phyloP scores from a whole-genome alignment of 768 basidiomycete genomes.

The Hericium rajendrae region DNA sequence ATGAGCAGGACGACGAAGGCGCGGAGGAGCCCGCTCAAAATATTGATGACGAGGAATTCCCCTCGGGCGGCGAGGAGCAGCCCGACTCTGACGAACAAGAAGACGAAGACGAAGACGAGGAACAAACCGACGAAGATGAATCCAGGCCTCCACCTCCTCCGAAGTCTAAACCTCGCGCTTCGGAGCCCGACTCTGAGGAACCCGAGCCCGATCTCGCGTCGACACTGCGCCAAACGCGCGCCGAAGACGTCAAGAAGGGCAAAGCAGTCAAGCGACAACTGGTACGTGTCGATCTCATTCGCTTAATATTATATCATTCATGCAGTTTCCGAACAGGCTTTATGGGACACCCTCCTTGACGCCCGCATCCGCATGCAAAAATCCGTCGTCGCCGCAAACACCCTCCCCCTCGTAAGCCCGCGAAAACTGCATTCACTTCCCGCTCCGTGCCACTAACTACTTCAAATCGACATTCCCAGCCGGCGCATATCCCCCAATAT shows the following conservation, averaged over 20 bases:
- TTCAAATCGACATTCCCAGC: conserved; percentile 21
- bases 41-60: conserved; percentile 16
- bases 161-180: background rate
- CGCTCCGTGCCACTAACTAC: conserved; percentile 7
- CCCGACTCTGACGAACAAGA: conserved; percentile 13
- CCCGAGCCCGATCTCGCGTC: conserved; percentile 38
- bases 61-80: conserved; percentile 7
- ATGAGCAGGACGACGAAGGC: conserved; percentile 18
- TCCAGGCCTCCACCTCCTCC: conserved; percentile 2
- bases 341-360: conserved; percentile 85
- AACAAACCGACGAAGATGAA: conserved; percentile 10
- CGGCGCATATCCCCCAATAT: conserved; percentile 22
- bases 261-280: conserved; percentile 76
- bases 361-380: conserved; percentile 91
- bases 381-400: conserved; percentile 52
- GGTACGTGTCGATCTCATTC: conserved; percentile 33
- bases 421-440: background rate
- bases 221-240: conserved; percentile 46
- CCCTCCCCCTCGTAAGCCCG: conserved; percentile 49
- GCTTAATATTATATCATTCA: background rate
- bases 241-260: conserved; percentile 73
- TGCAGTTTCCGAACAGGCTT: conserved; percentile 34
- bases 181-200: conserved; percentile 6
- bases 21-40: conserved; percentile 12
- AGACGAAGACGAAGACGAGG: conserved; percentile 18